phyloP scores from a whole-genome alignment of 768 basidiomycete species.

The Termitomyces sp. region DNA sequence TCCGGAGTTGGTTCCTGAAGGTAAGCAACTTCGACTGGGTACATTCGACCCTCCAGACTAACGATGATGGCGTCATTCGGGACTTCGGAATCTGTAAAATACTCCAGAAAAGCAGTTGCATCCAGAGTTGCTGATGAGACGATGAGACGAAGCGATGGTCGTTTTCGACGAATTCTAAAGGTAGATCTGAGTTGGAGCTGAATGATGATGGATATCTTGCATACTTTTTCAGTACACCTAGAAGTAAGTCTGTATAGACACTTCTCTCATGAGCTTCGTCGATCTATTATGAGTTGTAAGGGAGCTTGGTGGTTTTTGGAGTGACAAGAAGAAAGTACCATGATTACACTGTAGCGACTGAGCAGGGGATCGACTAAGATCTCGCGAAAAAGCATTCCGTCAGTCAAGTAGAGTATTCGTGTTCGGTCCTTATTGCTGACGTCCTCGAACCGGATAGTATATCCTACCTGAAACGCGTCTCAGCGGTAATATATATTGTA shows the following conservation, averaged over 20 bases:
- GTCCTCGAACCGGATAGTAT: constrained; percentile 96
- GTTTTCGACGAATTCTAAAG: constrained; percentile 81
- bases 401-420: constrained; percentile 92
- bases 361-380: constrained; percentile 88
- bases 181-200: neutral
- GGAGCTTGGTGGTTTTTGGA: neutral
- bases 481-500: constrained; percentile 17
- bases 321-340: constrained; percentile 48
- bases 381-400: constrained; percentile 97
- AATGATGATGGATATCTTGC: constrained; percentile 9
- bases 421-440: constrained; percentile 81
- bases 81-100: constrained; percentile 68
- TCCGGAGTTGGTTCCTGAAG: constrained; percentile 71
- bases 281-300: constrained; percentile 50
- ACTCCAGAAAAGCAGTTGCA: constrained; percentile 82
- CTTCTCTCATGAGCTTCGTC: constrained; percentile 98
- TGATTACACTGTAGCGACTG: constrained; percentile 90
- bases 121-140: constrained; percentile 97
- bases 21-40: constrained; percentile 92
- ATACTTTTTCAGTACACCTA: constrained; percentile 92
- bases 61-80: constrained; percentile 75
- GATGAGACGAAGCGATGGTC: constrained; percentile 84
- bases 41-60: constrained; percentile 90
- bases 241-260: constrained; percentile 89
- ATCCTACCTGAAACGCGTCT: constrained; percentile 68